Conservation (phyloP, 176 grass and related monocot genomes). For the Musa beccarii region DNA sequence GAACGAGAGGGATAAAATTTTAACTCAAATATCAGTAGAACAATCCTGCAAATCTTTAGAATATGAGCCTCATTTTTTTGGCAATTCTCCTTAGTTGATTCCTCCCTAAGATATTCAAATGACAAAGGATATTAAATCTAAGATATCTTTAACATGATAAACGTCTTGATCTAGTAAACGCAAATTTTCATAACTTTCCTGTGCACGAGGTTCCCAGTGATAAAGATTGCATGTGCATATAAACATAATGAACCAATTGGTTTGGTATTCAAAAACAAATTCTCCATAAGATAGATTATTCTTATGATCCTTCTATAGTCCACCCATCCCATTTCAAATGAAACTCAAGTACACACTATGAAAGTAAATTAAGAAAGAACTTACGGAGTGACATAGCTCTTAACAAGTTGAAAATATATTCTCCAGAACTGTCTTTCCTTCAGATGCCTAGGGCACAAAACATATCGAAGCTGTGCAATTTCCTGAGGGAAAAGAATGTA, state of each 20-base stretch:
- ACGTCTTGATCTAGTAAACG: background rate
- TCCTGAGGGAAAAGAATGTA: slow-evolving; percentile 36
- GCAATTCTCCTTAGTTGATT: background rate
- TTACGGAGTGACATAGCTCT: slow-evolving; percentile 65
- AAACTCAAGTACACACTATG: background rate
- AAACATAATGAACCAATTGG: background rate
- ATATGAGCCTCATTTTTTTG: too few species aligned
- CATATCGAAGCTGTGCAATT: slow-evolving; percentile 73
- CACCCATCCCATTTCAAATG: background rate
- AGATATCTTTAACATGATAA: background rate
- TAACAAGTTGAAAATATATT: slow-evolving; percentile 74
- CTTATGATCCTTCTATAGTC: background rate
- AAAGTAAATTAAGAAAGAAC: slow-evolving; percentile 13
- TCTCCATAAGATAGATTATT: background rate
- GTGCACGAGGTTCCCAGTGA: background rate
- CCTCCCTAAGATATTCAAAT: background rate
- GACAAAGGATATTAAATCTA: background rate
- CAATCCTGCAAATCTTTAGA: background rate
- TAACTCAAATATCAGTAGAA: too few species aligned
- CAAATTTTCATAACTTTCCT: background rate
- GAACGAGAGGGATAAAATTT: too few species aligned
- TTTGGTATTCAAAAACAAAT: background rate
- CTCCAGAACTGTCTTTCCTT: slow-evolving; percentile 90
- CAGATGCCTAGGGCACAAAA: slow-evolving; percentile 72
- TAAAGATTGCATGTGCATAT: background rate